These are phyloP conservation scores for Kodamaea suecica DNA, from an alignment of 1,139 yeast species.

Conservation along the genomic window DNA sequence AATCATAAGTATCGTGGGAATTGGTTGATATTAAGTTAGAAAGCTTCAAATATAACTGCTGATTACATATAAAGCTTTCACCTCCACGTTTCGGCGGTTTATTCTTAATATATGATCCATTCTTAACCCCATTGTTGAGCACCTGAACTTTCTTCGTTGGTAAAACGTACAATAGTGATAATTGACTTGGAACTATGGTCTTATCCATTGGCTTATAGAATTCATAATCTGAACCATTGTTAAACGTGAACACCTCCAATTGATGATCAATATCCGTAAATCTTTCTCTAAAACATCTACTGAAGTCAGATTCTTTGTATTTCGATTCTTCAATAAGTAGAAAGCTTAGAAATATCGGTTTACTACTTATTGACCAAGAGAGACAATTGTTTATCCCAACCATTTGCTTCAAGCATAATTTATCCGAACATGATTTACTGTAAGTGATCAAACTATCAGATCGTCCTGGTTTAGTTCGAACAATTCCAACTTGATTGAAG, in stretches of 20 bases:
- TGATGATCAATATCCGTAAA: slow-evolving; percentile 16
- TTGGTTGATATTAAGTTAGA: slow-evolving; percentile 4
- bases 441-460: slow-evolving; percentile 64
- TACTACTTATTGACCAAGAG: slow-evolving; percentile 42
- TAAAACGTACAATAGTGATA: slow-evolving; percentile 34
- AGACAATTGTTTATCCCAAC: slow-evolving; percentile 58
- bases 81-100: slow-evolving; percentile 46
- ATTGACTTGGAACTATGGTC: slow-evolving; percentile 31
- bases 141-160: slow-evolving; percentile 33
- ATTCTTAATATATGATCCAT: slow-evolving; percentile 47
- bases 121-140: slow-evolving; percentile 52
- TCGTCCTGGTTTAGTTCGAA: slow-evolving; percentile 91
- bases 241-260: slow-evolving; percentile 22
- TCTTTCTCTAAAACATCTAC: slow-evolving; percentile 51
- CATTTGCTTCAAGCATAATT: slow-evolving; percentile 61
- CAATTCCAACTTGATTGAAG: slow-evolving; percentile 55
- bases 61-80: slow-evolving; percentile 40
- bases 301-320: slow-evolving; percentile 32
- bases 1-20: slow-evolving; percentile 18
- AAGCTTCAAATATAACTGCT: slow-evolving; percentile 17
- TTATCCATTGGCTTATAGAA: slow-evolving; percentile 23
- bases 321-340: slow-evolving; percentile 50
- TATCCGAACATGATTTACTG: slow-evolving; percentile 89
- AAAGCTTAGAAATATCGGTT: slow-evolving; percentile 45
- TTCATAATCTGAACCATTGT: slow-evolving; percentile 20